These are phyloP conservation scores for Salicornia ramosissima DNA, from an alignment of 148 eudicot genomes.

Conservation along the genomic window DNA sequence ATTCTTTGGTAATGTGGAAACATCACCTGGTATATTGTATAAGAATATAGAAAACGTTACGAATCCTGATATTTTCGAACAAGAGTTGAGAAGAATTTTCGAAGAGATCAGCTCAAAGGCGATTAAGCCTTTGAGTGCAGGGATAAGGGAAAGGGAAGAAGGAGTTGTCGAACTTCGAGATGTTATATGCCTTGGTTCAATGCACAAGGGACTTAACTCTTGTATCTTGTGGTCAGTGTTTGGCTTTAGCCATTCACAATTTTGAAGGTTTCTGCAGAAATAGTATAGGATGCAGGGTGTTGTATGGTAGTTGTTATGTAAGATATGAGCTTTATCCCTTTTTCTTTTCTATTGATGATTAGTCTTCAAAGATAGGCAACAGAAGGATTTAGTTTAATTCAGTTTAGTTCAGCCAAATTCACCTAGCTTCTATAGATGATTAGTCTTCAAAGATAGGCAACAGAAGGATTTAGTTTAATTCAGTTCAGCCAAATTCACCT, in stretches of 20 bases:
- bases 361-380: not conserved
- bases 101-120: slow-evolving; percentile 41
- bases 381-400: too few relatives aligned
- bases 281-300: slow-evolving; percentile 62
- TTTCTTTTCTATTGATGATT: slow-evolving; percentile 53
- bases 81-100: slow-evolving; percentile 41
- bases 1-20: slow-evolving; percentile 60
- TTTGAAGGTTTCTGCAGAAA: slow-evolving; percentile 45
- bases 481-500: too few relatives aligned
- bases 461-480: too few relatives aligned
- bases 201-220: slow-evolving; percentile 66
- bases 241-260: slow-evolving; percentile 51
- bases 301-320: slow-evolving; percentile 66
- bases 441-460: too few relatives aligned
- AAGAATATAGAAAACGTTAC: slow-evolving; percentile 46
- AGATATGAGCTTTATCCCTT: slow-evolving; percentile 78
- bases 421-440: too few relatives aligned
- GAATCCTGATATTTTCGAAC: slow-evolving; percentile 43
- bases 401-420: too few relatives aligned
- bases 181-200: slow-evolving; percentile 62
- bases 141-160: slow-evolving; percentile 57
- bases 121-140: slow-evolving; percentile 31
- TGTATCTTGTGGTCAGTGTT: slow-evolving; percentile 53
- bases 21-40: slow-evolving; percentile 34
- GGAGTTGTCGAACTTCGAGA: slow-evolving; percentile 39